Evolutionary conservation across 805 yeast species (phyloP), one percentile per base, ranked within the genome.

Genomic region (Yarrowia alimentaria): DNA sequence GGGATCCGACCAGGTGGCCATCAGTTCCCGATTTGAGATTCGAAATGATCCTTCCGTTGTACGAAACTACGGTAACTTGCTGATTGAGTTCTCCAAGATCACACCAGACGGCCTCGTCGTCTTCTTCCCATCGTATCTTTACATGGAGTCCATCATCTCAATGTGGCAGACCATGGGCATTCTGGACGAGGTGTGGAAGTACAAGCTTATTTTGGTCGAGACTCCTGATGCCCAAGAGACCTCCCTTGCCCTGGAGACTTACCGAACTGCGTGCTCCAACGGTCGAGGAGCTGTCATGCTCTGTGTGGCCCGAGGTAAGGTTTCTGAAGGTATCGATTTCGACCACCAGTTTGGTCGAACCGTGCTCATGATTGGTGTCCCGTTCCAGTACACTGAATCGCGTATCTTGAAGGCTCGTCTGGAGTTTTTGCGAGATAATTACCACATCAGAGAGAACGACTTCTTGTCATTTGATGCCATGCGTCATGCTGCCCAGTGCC

Each of bases 121-220:
- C 30, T 93, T 93, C 71, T 93, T 93, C 69, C 99, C 99, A 0
- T 85, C 96, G 1, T 93, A 93, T 72, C 73, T 93, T 29, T 94
- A 93, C 66, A 93, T 93, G 99, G 99, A 93, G 66, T 85, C 95
- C 60, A 93, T 93, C 60, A 91, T 93, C 32, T 87, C 96, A 1
- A 90, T 88, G 86, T 93, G 99, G 99, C 99, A 93, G 69, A 83
- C 83, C 11, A 93, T 93, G 97, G 98, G 98, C 45, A 90, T 93
- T 32, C 68, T 93, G 60, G 99, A 93, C 65, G 98, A 93, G 66
- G 98, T 93, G 8, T 93, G 99, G 99, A 90, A 93, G 65, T 89
- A 93, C 64, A 93, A 93, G 64, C 73, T 93, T 58, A 91, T 93
- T 57, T 70, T 93, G 24, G 98, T 94, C 12, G 99, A 93, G 64